phyloP scores from a whole-genome alignment of 2,329 filamentous ascomycete species.

The Paraphaeosphaeria minitans region DNA sequence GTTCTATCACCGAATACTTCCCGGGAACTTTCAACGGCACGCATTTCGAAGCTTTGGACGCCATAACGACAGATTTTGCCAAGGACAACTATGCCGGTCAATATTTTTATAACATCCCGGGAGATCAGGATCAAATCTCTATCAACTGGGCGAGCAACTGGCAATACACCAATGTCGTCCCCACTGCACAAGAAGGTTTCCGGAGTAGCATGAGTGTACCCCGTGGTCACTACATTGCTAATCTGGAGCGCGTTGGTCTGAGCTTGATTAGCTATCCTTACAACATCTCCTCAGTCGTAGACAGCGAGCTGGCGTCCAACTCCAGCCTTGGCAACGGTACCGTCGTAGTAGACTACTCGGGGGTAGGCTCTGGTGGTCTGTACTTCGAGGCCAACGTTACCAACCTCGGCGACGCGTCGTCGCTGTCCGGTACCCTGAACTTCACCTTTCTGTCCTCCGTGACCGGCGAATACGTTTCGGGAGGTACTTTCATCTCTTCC shows the following conservation, averaged over 20 bases:
- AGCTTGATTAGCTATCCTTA: constrained; percentile 58
- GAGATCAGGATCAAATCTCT: constrained; percentile 51
- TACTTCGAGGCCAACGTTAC: constrained; percentile 61
- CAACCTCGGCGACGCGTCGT: constrained; percentile 7
- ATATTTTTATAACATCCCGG: constrained; percentile 55
- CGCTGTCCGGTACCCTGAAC: constrained; percentile 52
- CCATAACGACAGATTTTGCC: constrained; percentile 52
- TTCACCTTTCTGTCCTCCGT: constrained; percentile 59
- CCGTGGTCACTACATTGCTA: constrained; percentile 58
- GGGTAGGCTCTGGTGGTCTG: constrained; percentile 57
- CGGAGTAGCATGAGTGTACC: constrained; percentile 60
- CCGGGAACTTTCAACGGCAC: constrained; percentile 68
- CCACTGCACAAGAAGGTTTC: constrained; percentile 62
- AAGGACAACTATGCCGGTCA: constrained; percentile 64
- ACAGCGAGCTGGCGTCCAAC: constrained; percentile 49
- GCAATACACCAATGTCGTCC: constrained; percentile 62
- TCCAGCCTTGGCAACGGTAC: constrained; percentile 56
- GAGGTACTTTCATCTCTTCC: constrained; percentile 55
- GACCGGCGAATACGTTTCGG: constrained; percentile 56
- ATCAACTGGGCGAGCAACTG: constrained; percentile 66
- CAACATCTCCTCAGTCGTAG: constrained; percentile 56
- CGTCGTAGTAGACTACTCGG: constrained; percentile 57
- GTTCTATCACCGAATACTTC: constrained; percentile 62
- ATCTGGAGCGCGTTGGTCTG: constrained; percentile 58
- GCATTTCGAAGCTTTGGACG: constrained; percentile 58